phyloP scores from a whole-genome alignment of 202 grass and related monocot species.

The Brachypodium distachyon region DNA sequence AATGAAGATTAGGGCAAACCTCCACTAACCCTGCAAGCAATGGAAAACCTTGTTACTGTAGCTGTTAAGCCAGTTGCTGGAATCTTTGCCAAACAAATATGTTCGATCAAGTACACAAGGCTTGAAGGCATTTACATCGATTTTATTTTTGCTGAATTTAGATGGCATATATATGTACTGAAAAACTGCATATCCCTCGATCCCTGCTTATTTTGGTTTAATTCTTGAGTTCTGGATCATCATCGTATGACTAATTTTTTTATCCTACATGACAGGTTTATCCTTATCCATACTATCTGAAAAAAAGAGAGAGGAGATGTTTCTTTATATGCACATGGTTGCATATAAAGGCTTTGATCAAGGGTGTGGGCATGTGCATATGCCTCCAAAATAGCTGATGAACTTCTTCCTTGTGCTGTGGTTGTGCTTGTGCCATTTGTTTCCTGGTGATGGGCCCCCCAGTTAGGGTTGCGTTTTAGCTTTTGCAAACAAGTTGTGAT shows the following conservation, averaged over 20 bases:
- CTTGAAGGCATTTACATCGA: not conserved
- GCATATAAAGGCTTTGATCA: not conserved
- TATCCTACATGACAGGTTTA: too few relatives aligned
- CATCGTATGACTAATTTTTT: too few relatives aligned
- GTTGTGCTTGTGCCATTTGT: slow-evolving; percentile 27
- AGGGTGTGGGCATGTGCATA: not conserved
- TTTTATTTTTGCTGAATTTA: too few relatives aligned
- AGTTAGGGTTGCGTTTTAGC: not conserved
- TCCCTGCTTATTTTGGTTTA: not conserved
- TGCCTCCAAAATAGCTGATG: slow-evolving; percentile 11
- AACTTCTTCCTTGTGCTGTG: not conserved
- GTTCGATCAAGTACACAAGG: not conserved
- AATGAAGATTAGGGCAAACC: too few relatives aligned
- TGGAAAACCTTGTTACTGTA: not conserved
- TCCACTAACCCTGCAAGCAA: not conserved
- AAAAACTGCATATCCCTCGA: too few relatives aligned
- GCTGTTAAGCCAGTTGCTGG: not conserved
- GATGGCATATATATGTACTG: too few relatives aligned
- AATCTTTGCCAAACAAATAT: not conserved
- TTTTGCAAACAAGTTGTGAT: not conserved
- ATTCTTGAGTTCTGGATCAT: not conserved
- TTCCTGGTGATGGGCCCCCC: not conserved
- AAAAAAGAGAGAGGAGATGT: not conserved
- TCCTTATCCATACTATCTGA: not conserved
- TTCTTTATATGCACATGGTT: not conserved